phyloP scores from a whole-genome alignment of 2,329 filamentous ascomycete genomes.

The Penicillium italicum region DNA sequence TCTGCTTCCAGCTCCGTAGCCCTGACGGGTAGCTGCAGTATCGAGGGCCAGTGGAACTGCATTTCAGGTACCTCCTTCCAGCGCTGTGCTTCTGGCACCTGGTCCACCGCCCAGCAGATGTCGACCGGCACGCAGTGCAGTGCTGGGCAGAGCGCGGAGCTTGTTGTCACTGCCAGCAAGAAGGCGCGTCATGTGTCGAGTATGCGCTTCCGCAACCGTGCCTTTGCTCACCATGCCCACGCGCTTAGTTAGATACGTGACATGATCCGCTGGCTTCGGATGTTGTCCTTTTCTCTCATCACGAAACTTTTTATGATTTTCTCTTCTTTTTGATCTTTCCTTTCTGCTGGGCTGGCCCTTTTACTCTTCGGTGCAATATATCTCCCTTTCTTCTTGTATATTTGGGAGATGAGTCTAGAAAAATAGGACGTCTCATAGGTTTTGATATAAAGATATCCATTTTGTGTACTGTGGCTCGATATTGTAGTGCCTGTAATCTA shows the following conservation, averaged over 20 bases:
- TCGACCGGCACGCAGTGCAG: conserved; percentile 54
- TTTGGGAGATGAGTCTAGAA: conserved; percentile 11
- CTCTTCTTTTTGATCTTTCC: background rate
- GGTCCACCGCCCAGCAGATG: conserved; percentile 51
- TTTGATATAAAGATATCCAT: background rate
- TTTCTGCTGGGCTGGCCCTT: conserved; percentile 5
- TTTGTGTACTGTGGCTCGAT: background rate
- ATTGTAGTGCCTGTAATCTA: background rate
- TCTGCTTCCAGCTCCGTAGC: conserved; percentile 19
- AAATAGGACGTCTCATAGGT: conserved; percentile 4
- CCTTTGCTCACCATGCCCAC: conserved; percentile 18
- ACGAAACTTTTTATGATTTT: background rate
- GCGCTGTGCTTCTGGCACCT: conserved; percentile 59
- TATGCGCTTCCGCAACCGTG: conserved; percentile 31
- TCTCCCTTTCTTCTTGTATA: conserved; percentile 20
- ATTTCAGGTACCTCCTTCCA: conserved; percentile 56
- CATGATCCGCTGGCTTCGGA: conserved; percentile 20
- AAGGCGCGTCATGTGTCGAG: conserved; percentile 27
- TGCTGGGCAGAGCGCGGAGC: conserved; percentile 31
- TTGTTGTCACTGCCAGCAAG: conserved; percentile 25
- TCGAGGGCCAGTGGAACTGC: conserved; percentile 60
- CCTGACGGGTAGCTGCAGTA: conserved; percentile 47
- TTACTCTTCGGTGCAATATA: conserved; percentile 7
- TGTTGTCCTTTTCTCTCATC: background rate
- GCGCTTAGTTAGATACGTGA: conserved; percentile 21